These are phyloP conservation scores for Phascolomyces articulosus DNA, from an alignment of 371 early-diverging fungal genomes.

Conservation along the genomic window DNA sequence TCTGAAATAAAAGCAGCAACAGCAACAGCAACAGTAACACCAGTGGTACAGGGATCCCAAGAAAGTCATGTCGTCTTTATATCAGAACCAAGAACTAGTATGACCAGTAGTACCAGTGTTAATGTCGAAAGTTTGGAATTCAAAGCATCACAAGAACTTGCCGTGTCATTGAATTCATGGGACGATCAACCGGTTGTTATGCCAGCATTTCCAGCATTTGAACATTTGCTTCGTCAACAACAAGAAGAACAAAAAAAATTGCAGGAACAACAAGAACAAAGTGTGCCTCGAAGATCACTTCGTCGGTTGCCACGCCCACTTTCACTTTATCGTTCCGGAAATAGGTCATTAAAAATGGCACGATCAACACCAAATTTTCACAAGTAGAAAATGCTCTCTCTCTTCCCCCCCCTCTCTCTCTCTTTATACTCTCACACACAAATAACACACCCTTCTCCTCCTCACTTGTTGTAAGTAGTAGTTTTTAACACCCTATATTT, in stretches of 20 bases:
- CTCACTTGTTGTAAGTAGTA: too few relatives aligned
- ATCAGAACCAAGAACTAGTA: background rate
- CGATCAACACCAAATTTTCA: constrained; percentile 12
- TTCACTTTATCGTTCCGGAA: constrained; percentile 8
- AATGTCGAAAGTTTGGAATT: constrained; percentile 14
- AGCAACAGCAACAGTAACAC: background rate
- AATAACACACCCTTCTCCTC: too few relatives aligned
- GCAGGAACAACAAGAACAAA: background rate
- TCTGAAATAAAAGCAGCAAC: background rate
- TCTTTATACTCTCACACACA: background rate
- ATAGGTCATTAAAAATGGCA: constrained; percentile 6
- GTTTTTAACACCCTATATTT: too few relatives aligned
- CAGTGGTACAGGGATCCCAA: background rate
- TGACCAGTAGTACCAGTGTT: constrained; percentile 4
- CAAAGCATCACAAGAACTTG: constrained; percentile 13
- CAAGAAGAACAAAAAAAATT: constrained; percentile 4
- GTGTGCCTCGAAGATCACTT: background rate
- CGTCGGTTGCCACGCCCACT: constrained; percentile 8
- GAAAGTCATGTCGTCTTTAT: background rate
- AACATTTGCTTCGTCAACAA: constrained; percentile 4
- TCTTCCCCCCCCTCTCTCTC: background rate
- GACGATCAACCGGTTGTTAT: background rate
- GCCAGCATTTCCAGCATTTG: constrained; percentile 7
- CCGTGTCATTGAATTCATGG: background rate
- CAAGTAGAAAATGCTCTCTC: background rate